Conservation (phyloP, 805 yeast species). For the Torulaspora microellipsoides region DNA sequence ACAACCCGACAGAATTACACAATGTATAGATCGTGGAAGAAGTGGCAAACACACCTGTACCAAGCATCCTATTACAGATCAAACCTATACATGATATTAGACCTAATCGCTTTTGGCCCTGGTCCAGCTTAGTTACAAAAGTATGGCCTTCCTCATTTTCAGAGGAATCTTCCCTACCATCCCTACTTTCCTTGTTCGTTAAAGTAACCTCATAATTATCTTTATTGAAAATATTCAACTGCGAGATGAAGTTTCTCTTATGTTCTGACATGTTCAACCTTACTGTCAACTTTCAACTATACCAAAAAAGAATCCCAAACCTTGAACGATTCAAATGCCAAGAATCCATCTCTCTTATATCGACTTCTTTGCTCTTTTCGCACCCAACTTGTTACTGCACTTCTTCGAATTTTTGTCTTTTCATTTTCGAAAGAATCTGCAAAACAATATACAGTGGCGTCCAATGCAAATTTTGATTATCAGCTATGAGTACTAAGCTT, state of each 20-base stretch:
- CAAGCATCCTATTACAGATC: slow-evolving; percentile 64
- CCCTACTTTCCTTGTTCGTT: neutral
- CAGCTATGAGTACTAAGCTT: too few relatives aligned
- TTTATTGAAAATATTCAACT: slow-evolving; percentile 30
- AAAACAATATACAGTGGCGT: too few relatives aligned
- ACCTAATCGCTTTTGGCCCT: slow-evolving; percentile 44
- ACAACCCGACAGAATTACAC: slow-evolving; percentile 65
- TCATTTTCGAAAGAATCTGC: too few relatives aligned
- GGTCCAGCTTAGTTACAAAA: slow-evolving; percentile 37
- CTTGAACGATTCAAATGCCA: too few relatives aligned
- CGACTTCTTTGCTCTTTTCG: too few relatives aligned
- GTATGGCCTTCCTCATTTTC: slow-evolving; percentile 23
- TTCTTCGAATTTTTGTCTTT: too few relatives aligned
- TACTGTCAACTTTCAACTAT: too few relatives aligned
- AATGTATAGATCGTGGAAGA: slow-evolving; percentile 51
- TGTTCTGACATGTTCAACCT: slow-evolving; percentile 3
- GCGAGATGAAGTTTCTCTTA: slow-evolving; percentile 20
- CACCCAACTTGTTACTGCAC: too few relatives aligned
- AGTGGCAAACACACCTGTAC: slow-evolving; percentile 73
- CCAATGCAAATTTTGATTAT: too few relatives aligned
- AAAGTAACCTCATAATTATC: slow-evolving; percentile 21
- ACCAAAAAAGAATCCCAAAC: too few relatives aligned
- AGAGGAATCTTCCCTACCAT: slow-evolving; percentile 4
- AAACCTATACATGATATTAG: slow-evolving; percentile 57
- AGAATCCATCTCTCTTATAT: too few relatives aligned